Evolutionary conservation across 1,139 yeast species (phyloP).

Genomic region (Pichia sp.): DNA sequence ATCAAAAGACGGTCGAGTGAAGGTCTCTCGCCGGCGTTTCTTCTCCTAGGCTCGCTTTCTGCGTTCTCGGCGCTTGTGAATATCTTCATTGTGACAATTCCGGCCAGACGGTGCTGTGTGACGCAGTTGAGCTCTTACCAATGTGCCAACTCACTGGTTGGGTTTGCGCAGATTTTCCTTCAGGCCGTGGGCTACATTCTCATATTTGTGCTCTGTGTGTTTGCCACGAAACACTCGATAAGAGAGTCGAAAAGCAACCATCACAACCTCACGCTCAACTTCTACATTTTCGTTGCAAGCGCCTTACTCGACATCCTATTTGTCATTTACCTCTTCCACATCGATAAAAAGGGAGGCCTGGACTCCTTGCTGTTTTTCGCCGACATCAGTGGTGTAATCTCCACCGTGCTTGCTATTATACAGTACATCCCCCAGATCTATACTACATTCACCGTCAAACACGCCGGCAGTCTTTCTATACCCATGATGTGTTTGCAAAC

Average conservation of each 20-base stretch:
- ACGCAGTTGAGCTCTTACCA: slow-evolving; percentile 43
- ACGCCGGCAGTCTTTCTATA: slow-evolving; percentile 75
- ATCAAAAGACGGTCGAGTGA: slow-evolving; percentile 60
- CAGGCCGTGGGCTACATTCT: slow-evolving; percentile 64
- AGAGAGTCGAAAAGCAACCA: slow-evolving; percentile 47
- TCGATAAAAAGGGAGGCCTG: slow-evolving; percentile 11
- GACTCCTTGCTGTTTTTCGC: slow-evolving; percentile 39
- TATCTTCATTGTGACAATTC: slow-evolving; percentile 54
- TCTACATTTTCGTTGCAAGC: slow-evolving; percentile 28
- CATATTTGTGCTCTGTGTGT: slow-evolving; percentile 53
- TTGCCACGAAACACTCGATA: slow-evolving; percentile 42
- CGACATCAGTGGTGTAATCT: slow-evolving; percentile 55
- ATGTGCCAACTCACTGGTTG: slow-evolving; percentile 67
- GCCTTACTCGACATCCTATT: slow-evolving; percentile 23
- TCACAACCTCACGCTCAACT: slow-evolving; percentile 39
- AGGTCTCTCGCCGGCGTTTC: slow-evolving; percentile 72
- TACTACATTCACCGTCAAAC: slow-evolving; percentile 65
- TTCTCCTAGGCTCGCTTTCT: slow-evolving; percentile 69
- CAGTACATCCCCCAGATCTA: slow-evolving; percentile 80
- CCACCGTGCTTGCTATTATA: slow-evolving; percentile 57
- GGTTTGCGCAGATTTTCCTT: slow-evolving; percentile 62
- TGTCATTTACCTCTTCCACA: slow-evolving; percentile 23
- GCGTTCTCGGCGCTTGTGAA: slow-evolving; percentile 69
- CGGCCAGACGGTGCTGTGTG: slow-evolving; percentile 52
- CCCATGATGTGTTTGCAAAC: slow-evolving; percentile 85